A percentile compares a stretch with the other conserved stretches of the same genome.
Conservation (phyloP, 1,139 yeast genomes). For the Arxiozyma heterogenica region DNA sequence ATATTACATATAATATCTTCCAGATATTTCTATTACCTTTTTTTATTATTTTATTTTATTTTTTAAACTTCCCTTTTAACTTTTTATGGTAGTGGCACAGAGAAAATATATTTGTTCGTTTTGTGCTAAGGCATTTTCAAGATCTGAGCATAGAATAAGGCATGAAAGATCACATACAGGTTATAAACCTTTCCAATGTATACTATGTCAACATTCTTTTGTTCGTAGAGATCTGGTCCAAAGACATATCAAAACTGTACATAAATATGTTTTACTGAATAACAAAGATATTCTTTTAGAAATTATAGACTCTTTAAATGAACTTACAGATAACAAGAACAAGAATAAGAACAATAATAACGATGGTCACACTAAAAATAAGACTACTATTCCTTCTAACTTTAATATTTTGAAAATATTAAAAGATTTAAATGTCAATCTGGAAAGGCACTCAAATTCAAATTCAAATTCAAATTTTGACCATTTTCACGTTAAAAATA, state of each 20-base stretch:
- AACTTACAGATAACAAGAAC: background rate
- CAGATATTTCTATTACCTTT: too few relatives aligned
- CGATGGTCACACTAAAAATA: background rate
- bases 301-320: background rate
- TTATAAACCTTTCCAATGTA: slow-evolving; percentile 72
- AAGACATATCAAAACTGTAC: slow-evolving; percentile 73
- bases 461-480: background rate
- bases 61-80: background rate
- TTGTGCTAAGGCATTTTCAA: slow-evolving; percentile 71
- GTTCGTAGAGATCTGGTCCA: slow-evolving; percentile 69
- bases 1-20: too few relatives aligned
- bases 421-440: background rate
- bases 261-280: slow-evolving; percentile 27
- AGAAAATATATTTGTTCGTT: slow-evolving; percentile 68
- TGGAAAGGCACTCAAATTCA: background rate
- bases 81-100: slow-evolving; percentile 15
- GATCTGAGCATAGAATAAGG: slow-evolving; percentile 74
- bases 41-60: too few relatives aligned
- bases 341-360: background rate
- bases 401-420: background rate
- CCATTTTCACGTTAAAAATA: background rate
- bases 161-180: slow-evolving; percentile 81
- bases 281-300: background rate
- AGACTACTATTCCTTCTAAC: background rate
- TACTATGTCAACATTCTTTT: slow-evolving; percentile 61